A percentile compares a stretch with the other conserved stretches of the same genome.
Evolutionary conservation across 2,329 filamentous ascomycete genomes (phyloP).

Genomic region (Botrytis sinoallii): DNA sequence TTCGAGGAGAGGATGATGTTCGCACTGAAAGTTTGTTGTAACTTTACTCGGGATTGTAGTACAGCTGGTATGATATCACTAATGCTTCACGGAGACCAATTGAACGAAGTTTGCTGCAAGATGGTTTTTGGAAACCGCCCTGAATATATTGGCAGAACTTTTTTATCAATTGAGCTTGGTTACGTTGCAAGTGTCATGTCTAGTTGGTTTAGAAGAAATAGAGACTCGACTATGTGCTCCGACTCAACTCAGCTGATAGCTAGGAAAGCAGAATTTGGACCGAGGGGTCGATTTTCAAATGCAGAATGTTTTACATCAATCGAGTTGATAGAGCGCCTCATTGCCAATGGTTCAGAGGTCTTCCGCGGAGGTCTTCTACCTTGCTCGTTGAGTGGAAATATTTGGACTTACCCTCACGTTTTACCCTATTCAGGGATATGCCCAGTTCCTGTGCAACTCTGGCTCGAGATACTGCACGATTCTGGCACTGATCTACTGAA

Average conservation of each 20-base stretch:
- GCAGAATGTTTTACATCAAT: rapidly evolving
- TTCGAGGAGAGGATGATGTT: not conserved
- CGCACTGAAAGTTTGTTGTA: not conserved
- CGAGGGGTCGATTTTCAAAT: not conserved
- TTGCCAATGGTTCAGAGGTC: rapidly evolving
- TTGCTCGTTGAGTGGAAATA: no score
- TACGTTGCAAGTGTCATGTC: no score
- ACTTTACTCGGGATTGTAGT: rapidly evolving
- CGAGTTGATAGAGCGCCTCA: not conserved
- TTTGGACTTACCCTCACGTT: no score
- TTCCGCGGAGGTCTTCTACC: not conserved
- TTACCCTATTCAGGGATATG: not conserved
- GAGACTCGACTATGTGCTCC: rapidly evolving
- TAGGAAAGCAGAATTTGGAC: not conserved
- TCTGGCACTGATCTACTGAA: not conserved
- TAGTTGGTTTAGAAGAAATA: not conserved
- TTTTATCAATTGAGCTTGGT: not conserved
- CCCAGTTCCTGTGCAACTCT: not conserved
- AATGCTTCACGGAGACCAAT: not conserved
- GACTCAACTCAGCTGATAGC: rapidly evolving
- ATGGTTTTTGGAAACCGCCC: not conserved
- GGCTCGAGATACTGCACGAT: not conserved
- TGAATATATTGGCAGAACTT: rapidly evolving
- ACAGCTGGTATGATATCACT: not conserved
- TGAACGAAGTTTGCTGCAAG: not conserved